Conservation (phyloP, 2,329 filamentous ascomycete genomes). For the Tympanopsis confertula region DNA sequence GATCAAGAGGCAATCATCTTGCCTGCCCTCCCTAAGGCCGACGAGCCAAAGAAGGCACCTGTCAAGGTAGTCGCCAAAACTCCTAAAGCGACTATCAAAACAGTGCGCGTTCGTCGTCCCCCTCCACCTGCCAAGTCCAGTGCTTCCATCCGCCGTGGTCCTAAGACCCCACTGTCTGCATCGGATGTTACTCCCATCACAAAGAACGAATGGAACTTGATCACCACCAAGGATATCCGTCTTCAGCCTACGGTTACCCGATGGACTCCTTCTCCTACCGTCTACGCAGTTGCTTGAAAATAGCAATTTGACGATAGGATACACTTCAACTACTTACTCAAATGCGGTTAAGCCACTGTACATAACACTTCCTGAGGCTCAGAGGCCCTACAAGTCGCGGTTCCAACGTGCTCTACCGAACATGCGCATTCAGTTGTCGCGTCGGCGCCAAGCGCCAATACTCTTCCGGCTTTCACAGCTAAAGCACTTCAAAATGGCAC, state of each 20-base stretch:
- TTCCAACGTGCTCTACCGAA: no score
- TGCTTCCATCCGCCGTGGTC: constrained; percentile 13
- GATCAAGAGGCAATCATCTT: constrained; percentile 19
- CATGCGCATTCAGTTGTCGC: no score
- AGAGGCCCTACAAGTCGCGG: no score
- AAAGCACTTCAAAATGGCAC: no score
- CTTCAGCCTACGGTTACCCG: neutral
- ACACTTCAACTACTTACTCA: no score
- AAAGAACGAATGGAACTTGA: constrained; percentile 25
- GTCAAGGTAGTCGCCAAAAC: neutral
- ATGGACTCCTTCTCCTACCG: neutral
- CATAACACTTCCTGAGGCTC: no score
- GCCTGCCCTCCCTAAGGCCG: constrained; percentile 3
- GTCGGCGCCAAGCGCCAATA: no score
- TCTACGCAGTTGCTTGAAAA: neutral
- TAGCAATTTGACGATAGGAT: no score
- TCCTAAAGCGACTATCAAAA: neutral
- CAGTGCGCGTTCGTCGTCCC: neutral
- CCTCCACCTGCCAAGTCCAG: constrained; percentile 4
- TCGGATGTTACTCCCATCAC: constrained; percentile 29
- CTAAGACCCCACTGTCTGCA: constrained; percentile 24
- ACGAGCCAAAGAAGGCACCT: neutral
- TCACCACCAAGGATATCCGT: constrained; percentile 17
- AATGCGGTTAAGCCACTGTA: no score
- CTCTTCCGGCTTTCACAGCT: no score